Percentiles rank a stretch among this genome's conserved stretches.
Evolutionary conservation across 2,329 filamentous ascomycete genomes (phyloP).

Genomic region (Ophiostoma himal-ulmi): DNA sequence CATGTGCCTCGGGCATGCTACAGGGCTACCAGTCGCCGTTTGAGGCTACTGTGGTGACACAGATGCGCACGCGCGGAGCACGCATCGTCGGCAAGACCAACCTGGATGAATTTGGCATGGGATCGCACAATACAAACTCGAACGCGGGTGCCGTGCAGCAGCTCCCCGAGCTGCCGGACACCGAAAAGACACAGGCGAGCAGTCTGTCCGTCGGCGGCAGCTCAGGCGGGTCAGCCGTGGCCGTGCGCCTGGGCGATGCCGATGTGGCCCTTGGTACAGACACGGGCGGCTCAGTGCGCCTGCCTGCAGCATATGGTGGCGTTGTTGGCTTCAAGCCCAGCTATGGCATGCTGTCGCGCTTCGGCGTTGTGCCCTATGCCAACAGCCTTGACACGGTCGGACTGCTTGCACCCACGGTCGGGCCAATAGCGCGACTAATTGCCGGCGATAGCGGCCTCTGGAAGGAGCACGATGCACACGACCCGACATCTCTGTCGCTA

Average conservation of each 20-base stretch:
- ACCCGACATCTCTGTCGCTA: constrained; percentile 65
- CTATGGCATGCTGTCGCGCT: constrained; percentile 79
- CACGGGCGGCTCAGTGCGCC: constrained; percentile 80
- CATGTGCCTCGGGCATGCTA: constrained; percentile 73
- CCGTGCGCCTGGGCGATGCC: constrained; percentile 58
- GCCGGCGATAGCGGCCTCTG: constrained; percentile 44
- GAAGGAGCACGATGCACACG: constrained; percentile 55
- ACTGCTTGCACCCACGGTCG: constrained; percentile 55
- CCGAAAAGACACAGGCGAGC: background rate
- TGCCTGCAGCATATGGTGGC: constrained; percentile 83
- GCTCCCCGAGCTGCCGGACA: background rate
- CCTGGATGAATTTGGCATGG: constrained; percentile 61
- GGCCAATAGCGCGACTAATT: constrained; percentile 46
- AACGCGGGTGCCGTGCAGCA: constrained; percentile 30
- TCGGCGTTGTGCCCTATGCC: constrained; percentile 83
- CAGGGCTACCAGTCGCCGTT: constrained; percentile 64
- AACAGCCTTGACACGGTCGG: constrained; percentile 91
- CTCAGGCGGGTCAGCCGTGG: constrained; percentile 87
- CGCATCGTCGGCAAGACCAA: constrained; percentile 73
- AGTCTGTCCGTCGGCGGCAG: constrained; percentile 72
- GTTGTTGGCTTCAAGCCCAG: constrained; percentile 84
- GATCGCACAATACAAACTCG: constrained; percentile 34
- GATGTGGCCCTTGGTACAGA: constrained; percentile 78
- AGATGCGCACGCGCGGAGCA: constrained; percentile 57
- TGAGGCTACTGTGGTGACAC: constrained; percentile 69